These are phyloP conservation scores for Priceomyces castillae DNA, from an alignment of 805 yeast genomes.

Conservation along the genomic window DNA sequence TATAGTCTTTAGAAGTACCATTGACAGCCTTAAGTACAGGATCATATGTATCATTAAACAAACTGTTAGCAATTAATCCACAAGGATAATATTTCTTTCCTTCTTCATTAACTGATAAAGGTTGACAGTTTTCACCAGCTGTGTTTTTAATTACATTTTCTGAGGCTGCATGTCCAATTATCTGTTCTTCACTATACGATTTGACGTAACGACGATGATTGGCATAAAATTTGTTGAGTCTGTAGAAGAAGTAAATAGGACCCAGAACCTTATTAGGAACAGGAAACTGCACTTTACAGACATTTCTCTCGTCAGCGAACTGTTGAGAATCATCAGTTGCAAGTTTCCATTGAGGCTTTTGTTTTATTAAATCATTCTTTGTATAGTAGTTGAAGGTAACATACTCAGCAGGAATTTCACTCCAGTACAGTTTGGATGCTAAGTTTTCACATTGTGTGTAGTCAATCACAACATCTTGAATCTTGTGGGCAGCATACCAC, in stretches of 20 bases:
- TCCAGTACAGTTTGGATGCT: constrained; percentile 34
- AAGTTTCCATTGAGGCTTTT: constrained; percentile 36
- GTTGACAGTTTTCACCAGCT: constrained; percentile 46
- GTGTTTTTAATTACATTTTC: constrained; percentile 33
- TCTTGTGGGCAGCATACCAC: constrained; percentile 42
- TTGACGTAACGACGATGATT: constrained; percentile 45
- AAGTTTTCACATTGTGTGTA: constrained; percentile 39
- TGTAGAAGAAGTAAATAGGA: constrained; percentile 42
- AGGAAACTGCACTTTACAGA: constrained; percentile 41
- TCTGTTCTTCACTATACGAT: constrained; percentile 43
- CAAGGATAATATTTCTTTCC: constrained; percentile 72
- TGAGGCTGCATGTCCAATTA: constrained; percentile 39
- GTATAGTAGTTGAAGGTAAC: constrained; percentile 34
- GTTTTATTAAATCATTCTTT: constrained; percentile 14
- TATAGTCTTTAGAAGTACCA: constrained; percentile 30
- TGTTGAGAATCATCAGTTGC: constrained; percentile 40
- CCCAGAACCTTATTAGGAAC: constrained; percentile 32
- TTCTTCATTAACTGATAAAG: constrained; percentile 31
- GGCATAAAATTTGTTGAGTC: constrained; percentile 40
- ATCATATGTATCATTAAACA: constrained; percentile 69
- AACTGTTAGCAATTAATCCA: constrained; percentile 77
- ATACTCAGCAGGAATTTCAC: constrained; percentile 37
- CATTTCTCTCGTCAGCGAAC: constrained; percentile 49
- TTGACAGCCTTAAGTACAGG: constrained; percentile 35
- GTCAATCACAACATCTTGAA: constrained; percentile 41